Percentiles rank a stretch among this genome's conserved stretches.
Evolutionary conservation across 768 basidiomycete species (phyloP).

Genomic region (Russula lepida): DNA sequence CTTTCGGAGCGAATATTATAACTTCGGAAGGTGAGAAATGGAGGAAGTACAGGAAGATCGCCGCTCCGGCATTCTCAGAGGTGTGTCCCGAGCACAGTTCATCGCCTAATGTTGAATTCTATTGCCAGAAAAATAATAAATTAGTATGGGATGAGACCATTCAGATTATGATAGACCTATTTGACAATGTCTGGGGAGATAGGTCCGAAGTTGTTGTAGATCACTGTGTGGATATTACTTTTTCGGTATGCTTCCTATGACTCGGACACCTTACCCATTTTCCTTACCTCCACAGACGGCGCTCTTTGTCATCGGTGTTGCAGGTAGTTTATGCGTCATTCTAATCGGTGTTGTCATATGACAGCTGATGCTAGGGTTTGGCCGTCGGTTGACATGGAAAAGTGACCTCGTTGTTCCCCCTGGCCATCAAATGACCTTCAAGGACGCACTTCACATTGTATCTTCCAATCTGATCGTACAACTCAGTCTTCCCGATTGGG

Average conservation of each 20-base stretch:
- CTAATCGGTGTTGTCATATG: not conserved
- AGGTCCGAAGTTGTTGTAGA: conserved; percentile 35
- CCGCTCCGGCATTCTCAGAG: conserved; percentile 57
- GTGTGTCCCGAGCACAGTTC: conserved; percentile 25
- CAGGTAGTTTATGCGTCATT: conserved; percentile 25
- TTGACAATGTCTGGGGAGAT: conserved; percentile 38
- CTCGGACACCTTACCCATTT: not conserved
- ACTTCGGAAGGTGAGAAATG: conserved; percentile 55
- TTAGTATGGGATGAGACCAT: conserved; percentile 35
- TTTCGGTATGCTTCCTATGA: conserved; percentile 34
- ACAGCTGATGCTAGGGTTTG: conserved; percentile 32
- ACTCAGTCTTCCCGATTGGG: conserved; percentile 34
- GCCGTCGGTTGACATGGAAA: conserved; percentile 41
- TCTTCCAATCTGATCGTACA: conserved; percentile 33
- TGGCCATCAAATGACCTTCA: no score
- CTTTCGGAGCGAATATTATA: conserved; percentile 56
- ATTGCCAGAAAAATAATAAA: conserved; percentile 29
- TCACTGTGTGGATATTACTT: conserved; percentile 44
- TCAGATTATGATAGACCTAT: conserved; percentile 27
- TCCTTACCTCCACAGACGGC: conserved; percentile 34
- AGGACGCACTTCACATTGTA: conserved; percentile 40
- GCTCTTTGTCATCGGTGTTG: conserved; percentile 46
- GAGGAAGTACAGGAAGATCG: conserved; percentile 56
- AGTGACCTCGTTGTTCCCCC: no score
- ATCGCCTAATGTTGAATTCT: not conserved